Evolutionary conservation across 2,329 filamentous ascomycete genomes (phyloP).

Genomic region (Malbranchea cinnamomea): DNA sequence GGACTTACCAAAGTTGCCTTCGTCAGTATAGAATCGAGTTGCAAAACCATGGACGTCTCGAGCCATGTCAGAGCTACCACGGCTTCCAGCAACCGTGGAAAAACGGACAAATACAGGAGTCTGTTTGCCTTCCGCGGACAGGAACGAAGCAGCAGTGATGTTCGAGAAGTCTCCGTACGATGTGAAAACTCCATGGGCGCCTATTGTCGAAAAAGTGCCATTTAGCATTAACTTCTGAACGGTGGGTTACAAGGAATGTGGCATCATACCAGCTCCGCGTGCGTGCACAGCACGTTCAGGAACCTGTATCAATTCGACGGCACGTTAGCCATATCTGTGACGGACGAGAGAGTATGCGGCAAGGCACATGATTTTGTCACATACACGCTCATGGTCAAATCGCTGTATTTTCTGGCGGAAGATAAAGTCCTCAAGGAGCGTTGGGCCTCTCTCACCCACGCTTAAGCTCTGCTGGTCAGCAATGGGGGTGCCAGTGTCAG

Average conservation of each 20-base stretch:
- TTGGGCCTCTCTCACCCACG: conserved; percentile 52
- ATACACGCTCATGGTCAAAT: conserved; percentile 56
- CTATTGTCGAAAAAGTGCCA: too few species aligned
- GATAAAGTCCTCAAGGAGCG: conserved; percentile 57
- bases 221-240: background rate
- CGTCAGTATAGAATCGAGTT: conserved; percentile 53
- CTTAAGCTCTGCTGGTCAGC: conserved; percentile 51
- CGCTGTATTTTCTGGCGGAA: conserved; percentile 57
- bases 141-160: conserved; percentile 53
- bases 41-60: conserved; percentile 64
- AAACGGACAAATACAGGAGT: conserved; percentile 56
- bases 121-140: conserved; percentile 42
- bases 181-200: conserved; percentile 55
- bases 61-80: conserved; percentile 54
- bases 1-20: conserved; percentile 46
- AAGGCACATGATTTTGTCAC: conserved; percentile 13
- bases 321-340: background rate
- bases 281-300: conserved; percentile 56
- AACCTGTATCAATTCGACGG: conserved; percentile 24
- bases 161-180: conserved; percentile 53
- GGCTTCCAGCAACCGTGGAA: conserved; percentile 56
- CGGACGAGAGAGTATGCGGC: background rate
- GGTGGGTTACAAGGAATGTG: background rate
- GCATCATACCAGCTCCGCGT: conserved; percentile 38
- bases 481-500: conserved; percentile 54